phyloP scores from a whole-genome alignment of 2,329 filamentous ascomycete genomes.

The Stachybotrys elegans region DNA sequence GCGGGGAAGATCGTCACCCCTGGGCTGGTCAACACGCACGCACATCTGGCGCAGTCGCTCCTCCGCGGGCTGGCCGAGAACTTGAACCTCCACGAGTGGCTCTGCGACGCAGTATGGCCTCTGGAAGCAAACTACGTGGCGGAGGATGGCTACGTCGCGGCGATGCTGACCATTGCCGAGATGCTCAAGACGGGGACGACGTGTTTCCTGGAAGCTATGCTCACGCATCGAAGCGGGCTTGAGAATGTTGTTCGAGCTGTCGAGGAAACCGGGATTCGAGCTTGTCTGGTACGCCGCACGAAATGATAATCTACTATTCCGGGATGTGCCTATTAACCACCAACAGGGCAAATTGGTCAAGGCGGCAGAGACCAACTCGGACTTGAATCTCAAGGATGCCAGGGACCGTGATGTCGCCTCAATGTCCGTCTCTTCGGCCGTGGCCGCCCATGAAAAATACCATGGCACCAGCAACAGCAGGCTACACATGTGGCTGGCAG shows the following conservation, averaged over 20 bases:
- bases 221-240: slow-evolving; percentile 22
- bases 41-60: slow-evolving; percentile 43
- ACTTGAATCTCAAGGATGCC: slow-evolving; percentile 3
- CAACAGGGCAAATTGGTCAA: slow-evolving; percentile 8
- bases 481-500: slow-evolving; percentile 42
- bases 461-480: slow-evolving; percentile 27
- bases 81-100: slow-evolving; percentile 43
- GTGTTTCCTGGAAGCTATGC: slow-evolving; percentile 48
- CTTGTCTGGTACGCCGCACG: slow-evolving; percentile 10
- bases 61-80: slow-evolving; percentile 44
- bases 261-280: slow-evolving; percentile 13
- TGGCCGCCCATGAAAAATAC: slow-evolving; percentile 21
- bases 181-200: slow-evolving; percentile 46
- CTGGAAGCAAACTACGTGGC: slow-evolving; percentile 18
- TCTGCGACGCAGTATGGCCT: slow-evolving; percentile 45
- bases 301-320: background rate
- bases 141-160: slow-evolving; percentile 41
- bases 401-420: slow-evolving; percentile 6
- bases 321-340: no score
- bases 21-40: slow-evolving; percentile 41
- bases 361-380: slow-evolving; percentile 1
- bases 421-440: slow-evolving; percentile 7
- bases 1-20: slow-evolving; percentile 2
- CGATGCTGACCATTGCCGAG: slow-evolving; percentile 42
- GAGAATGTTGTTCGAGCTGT: slow-evolving; percentile 10